Evolutionary conservation across 441 rosid species (phyloP), one percentile per base, ranked within the genome.

Genomic region (Mallotus japonicus): DNA sequence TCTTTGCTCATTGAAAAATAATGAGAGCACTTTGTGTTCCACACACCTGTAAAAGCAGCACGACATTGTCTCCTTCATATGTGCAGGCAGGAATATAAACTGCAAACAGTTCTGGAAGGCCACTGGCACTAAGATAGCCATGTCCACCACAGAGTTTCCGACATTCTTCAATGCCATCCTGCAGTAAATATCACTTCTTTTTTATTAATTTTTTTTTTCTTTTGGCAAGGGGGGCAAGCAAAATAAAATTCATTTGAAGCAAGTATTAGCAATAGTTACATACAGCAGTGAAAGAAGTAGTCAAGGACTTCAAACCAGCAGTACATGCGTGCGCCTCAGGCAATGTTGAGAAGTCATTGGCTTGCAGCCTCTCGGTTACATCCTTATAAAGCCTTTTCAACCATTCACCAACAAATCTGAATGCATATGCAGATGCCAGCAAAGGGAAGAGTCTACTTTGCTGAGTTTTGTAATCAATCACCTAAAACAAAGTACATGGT

Each of bases 271-370:
- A 71, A 66, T 46, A 72, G 75, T 68, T 69, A 84, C 92, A 49
- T 89, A 92, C 98, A 78, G 97, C 95, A 75, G 99, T 92, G 72
- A 83, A 88, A 72, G 97, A 71, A 71, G 99, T 92, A 62, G 99
- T 95, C 83, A 95, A 76, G 71, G 99, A 95, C 85, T 95, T 95
- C 85, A 95, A 85, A 74, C 98, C 99, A 2, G 99, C 98, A 75
- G 99, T 95, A 82, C 99, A 95, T 49, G 99, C 97, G 80, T 95
- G 99, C 79, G 89, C 96, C 85, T 95, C 99, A 1, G 98, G 93
- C 87, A 95, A 82, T n/a, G 92, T 95, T 59, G 99, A 79, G 75
- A 91, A 92, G 84, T 92, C 98, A 73, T 79, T 86, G 74, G 93
- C 96, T 79, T 88, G 90, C 83, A 95, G 78, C 77, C 91, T 88